Evolutionary conservation across 345 rosid genomes (phyloP), one percentile per base, ranked within the genome.

Genomic region (Gossypium anomalum): DNA sequence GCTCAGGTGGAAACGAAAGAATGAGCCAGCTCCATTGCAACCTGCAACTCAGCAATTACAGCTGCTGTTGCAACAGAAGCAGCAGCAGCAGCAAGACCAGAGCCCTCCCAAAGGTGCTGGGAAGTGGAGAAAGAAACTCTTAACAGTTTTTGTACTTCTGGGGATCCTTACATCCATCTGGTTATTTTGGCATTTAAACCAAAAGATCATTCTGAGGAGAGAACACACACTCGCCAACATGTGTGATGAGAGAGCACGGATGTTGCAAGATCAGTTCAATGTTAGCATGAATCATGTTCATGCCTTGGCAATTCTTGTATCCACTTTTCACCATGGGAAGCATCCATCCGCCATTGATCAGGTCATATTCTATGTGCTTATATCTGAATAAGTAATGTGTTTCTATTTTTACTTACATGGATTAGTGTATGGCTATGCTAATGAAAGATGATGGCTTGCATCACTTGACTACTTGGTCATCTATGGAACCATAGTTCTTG

Each of bases 211-310:
- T 41, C 22, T 79, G 76, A 80, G 81, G 76, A 89, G 97, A 80
- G 83, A 80, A 71, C 94, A 87, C 81, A 90, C 91, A 16, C 89
- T 95, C 52, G 82, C 86, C 25, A 95, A 84, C 82, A 95, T 95
- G 99, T 95, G 99, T 68, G 99, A 92, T 27, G 97, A 95, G 79
- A 83, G 99, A 78, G 98, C 99, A 34, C 84, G 96, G 10, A 91
- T 95, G 92, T 82, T 95, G 86, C 99, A 95, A 85, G 99, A 95
- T 81, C 99, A 95, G 89, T 95, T 95, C 83, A 95, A 93, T 82
- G 99, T 95, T 75, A 95, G 99, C 82, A 76, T 91, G 86, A 95
- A 95, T 80, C 97, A 95, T 84, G 99, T 95, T 73, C 92, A 95
- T 80, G 95, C 99, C 74, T 84, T 95, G 87, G 97, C 99, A 66